Evolutionary conservation across 73 alveolate species (phyloP), one percentile per base, ranked within the genome.

Genomic region (Uronychia binucleata): DNA sequence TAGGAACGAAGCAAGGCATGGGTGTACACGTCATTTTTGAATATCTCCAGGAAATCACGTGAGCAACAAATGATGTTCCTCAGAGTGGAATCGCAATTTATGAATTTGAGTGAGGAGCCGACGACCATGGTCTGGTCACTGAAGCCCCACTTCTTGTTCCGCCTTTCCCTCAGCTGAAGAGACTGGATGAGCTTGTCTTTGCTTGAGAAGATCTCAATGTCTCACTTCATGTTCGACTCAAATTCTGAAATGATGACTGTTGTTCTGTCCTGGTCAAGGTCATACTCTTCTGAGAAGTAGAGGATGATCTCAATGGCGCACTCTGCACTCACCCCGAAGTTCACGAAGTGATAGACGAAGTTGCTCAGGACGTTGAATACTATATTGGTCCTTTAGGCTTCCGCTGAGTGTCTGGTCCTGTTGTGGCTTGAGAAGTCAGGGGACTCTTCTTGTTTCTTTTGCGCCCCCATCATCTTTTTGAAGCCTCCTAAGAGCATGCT

Each of bases 301-400:
- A 86, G 46, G 32, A 86, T 67, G 30, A 86, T 34, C 31, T 78
- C 79, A 29, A 28, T 80, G 29, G 83, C 79, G 25, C 82, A 67
- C 34, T 86, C 88, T 5, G 28, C 57, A 60, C 57, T 67, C 13
- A 86, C 81, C 26, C 88, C 85, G 34, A 86, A 79, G 35, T 86
- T 85, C 1, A 35, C 80, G 79, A 86, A 79, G 74, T 86, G 93
- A 81, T 57, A 86, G 33, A 30, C 57, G 86, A 79, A 86, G 27
- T 80, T 79, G 0, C 76, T 31, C 30, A 86, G 58, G 1, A 81
- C 88, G 30, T 81, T 81, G 58, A 81, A 81, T 1, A 81, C 58
- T 0, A 81, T 60, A 60, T 81, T 81, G 74, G 74, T 57, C 74
- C 26, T 57, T 57, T 57, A 14, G 11, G 74, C 74, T 57, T 26